Evolutionary conservation across 345 rosid species (phyloP).

Genomic region (Hypericum perforatum): DNA sequence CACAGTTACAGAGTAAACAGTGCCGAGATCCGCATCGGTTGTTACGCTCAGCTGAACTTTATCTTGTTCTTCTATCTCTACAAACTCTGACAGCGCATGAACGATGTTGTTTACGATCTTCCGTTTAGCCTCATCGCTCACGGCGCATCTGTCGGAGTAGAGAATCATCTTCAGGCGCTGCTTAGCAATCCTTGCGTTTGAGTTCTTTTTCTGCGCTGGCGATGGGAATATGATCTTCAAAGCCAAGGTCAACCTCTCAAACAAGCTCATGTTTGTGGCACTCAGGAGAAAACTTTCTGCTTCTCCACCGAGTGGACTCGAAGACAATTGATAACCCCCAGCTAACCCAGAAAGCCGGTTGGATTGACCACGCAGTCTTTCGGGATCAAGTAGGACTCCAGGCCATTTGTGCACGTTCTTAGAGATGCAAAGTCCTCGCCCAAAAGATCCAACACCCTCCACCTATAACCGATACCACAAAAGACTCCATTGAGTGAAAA

Average conservation of each 20-base stretch:
- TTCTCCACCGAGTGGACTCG: slow-evolving; percentile 47
- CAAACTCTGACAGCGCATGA: slow-evolving; percentile 74
- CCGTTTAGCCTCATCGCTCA: slow-evolving; percentile 82
- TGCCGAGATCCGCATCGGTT: slow-evolving; percentile 77
- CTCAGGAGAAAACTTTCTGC: slow-evolving; percentile 61
- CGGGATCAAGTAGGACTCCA: slow-evolving; percentile 18
- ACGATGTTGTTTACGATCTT: slow-evolving; percentile 81
- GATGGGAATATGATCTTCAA: slow-evolving; percentile 94
- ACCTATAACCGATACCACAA: slow-evolving; percentile 30
- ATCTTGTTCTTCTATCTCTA: slow-evolving; percentile 91
- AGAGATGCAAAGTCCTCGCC: slow-evolving; percentile 27
- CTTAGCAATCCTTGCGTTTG: slow-evolving; percentile 92
- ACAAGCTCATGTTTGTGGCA: slow-evolving; percentile 71
- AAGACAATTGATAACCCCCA: slow-evolving; percentile 44
- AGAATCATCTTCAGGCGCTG: slow-evolving; percentile 95
- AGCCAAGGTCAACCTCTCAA: slow-evolving; percentile 75
- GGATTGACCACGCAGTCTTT: slow-evolving; percentile 19
- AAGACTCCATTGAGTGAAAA: not conserved
- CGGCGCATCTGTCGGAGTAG: slow-evolving; percentile 92
- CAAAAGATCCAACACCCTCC: slow-evolving; percentile 32
- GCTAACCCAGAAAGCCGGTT: slow-evolving; percentile 36
- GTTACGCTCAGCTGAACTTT: slow-evolving; percentile 86
- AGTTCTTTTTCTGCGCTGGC: slow-evolving; percentile 52
- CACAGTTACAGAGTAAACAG: slow-evolving; percentile 85
- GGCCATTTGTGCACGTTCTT: slow-evolving; percentile 26